Evolutionary conservation across 2,329 filamentous ascomycete genomes (phyloP).

Genomic region (Clarireedia monteithiana): DNA sequence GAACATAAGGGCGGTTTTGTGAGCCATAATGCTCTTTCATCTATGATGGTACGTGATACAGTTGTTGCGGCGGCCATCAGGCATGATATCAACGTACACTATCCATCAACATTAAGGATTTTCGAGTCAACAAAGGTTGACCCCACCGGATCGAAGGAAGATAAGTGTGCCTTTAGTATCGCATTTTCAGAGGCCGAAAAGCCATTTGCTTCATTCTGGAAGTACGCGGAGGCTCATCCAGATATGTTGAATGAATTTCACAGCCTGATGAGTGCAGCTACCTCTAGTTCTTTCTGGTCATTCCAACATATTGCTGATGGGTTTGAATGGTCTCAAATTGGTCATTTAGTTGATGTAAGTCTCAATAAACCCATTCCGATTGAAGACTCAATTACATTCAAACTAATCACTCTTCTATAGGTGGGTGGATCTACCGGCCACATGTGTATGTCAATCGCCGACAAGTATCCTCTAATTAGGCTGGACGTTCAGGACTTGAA

Average conservation of each 20-base stretch:
- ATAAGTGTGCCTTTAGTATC: not conserved
- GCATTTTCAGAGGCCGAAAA: not conserved
- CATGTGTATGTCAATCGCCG: constrained; percentile 19
- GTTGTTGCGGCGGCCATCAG: not conserved
- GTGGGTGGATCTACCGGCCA: constrained; percentile 23
- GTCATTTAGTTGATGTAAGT: not conserved
- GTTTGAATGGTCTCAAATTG: not conserved
- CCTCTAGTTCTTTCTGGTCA: not conserved
- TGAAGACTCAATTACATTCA: no score
- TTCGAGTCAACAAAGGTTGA: not conserved
- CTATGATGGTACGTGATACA: not conserved
- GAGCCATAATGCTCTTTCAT: not conserved
- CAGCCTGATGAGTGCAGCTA: not conserved
- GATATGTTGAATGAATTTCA: not conserved
- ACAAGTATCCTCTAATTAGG: constrained; percentile 18
- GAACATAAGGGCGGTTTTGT: not conserved
- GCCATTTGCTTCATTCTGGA: not conserved
- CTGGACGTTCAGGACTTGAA: constrained; percentile 18
- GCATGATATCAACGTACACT: not conserved
- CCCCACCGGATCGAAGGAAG: not conserved
- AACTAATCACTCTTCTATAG: not conserved
- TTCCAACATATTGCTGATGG: not conserved
- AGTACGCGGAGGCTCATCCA: not conserved
- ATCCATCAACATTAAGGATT: not conserved
- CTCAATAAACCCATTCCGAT: no score